Evolutionary conservation across 2,329 filamentous ascomycete genomes (phyloP).

Genomic region (Biscogniauxia marginata): DNA sequence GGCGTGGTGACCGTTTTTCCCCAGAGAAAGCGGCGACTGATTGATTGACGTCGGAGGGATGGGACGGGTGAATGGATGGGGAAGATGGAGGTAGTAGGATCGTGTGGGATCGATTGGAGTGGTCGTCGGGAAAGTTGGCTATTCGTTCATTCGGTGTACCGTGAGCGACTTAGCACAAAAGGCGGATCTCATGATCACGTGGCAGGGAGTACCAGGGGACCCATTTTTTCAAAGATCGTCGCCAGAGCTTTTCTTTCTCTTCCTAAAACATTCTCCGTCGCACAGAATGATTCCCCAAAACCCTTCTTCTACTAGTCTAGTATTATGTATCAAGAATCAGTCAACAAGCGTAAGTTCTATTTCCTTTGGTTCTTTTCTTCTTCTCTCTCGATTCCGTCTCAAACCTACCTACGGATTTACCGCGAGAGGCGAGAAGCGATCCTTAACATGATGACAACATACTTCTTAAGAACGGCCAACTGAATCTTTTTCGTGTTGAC

Average conservation of each 20-base stretch:
- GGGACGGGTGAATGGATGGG: not conserved
- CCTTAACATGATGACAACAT: slow-evolving; percentile 49
- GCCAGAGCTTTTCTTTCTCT: slow-evolving; percentile 1
- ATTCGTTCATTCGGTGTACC: slow-evolving; percentile 9
- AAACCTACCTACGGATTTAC: no score
- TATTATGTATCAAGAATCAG: no score
- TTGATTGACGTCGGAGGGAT: not conserved
- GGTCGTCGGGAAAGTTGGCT: not conserved
- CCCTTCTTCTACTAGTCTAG: no score
- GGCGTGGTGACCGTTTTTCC: not conserved
- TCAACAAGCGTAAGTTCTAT: no score
- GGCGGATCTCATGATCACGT: not conserved
- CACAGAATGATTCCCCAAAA: no score
- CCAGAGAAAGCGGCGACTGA: no score
- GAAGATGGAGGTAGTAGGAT: slow-evolving; percentile 7
- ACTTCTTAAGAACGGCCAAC: slow-evolving; percentile 67
- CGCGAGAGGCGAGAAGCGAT: no score
- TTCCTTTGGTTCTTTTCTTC: no score
- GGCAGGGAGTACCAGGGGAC: no score
- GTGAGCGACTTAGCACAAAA: slow-evolving; percentile 14
- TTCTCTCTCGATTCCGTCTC: no score
- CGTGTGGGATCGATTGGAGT: slow-evolving; percentile 2
- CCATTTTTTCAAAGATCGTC: no score
- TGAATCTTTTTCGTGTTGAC: slow-evolving; percentile 58
- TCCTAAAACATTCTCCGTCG: no score